A percentile compares a stretch with the other conserved stretches of the same genome.
Evolutionary conservation across 768 basidiomycete species (phyloP).

Genomic region (Auriscalpium microsporum): DNA sequence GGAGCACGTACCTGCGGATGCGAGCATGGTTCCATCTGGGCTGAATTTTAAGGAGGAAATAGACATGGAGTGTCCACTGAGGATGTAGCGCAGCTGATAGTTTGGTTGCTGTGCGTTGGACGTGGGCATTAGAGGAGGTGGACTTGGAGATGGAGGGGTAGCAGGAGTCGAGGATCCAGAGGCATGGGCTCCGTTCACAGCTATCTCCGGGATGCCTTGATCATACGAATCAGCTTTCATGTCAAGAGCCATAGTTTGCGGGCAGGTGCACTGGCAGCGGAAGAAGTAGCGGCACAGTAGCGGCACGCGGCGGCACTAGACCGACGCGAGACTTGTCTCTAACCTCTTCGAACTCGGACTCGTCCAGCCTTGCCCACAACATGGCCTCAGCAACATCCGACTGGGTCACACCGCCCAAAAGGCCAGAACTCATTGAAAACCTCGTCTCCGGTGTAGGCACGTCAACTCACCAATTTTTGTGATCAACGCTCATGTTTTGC

Average conservation of each 20-base stretch:
- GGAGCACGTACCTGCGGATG: slow-evolving; percentile 65
- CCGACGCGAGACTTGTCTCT: too few species aligned
- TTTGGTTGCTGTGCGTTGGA: slow-evolving; percentile 25
- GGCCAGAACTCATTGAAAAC: slow-evolving; percentile 83
- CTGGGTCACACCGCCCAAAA: slow-evolving; percentile 69
- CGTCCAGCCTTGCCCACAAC: not conserved
- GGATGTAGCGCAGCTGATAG: slow-evolving; percentile 51
- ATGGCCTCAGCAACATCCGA: slow-evolving; percentile 46
- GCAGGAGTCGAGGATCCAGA: not conserved
- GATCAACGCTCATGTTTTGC: not conserved
- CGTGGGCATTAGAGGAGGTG: not conserved
- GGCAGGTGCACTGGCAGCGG: not conserved
- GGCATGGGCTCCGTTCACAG: not conserved
- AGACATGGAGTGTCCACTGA: slow-evolving; percentile 77
- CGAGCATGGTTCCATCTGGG: slow-evolving; percentile 72
- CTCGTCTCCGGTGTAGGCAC: slow-evolving; percentile 85
- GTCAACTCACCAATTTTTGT: slow-evolving; percentile 19
- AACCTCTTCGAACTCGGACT: too few species aligned
- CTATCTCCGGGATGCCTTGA: too few species aligned
- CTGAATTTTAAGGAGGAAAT: slow-evolving; percentile 87
- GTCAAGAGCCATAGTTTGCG: not conserved
- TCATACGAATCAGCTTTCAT: too few species aligned
- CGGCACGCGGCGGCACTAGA: too few species aligned
- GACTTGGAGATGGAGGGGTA: not conserved
- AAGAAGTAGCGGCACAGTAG: too few species aligned